These are phyloP conservation scores for Malassezia japonica DNA, from an alignment of 1,284 basidiomycete genomes.

Conservation along the genomic window DNA sequence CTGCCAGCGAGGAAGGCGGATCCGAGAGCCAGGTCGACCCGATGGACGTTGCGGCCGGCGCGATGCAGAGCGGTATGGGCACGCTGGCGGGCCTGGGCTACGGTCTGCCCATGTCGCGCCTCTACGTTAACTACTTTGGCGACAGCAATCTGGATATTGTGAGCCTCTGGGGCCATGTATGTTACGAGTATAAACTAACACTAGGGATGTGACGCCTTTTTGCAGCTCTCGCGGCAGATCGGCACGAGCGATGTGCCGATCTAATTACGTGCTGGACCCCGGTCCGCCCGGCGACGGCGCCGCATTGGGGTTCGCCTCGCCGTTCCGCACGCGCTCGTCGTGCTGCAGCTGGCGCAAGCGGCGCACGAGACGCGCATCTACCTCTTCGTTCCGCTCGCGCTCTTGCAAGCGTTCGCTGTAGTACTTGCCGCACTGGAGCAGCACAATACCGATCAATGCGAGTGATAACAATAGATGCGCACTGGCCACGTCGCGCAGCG, in stretches of 20 bases:
- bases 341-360: conserved; percentile 32
- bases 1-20: conserved; percentile 59
- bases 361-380: conserved; percentile 38
- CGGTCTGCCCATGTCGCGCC: conserved; percentile 65
- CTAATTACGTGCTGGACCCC: conserved; percentile 4
- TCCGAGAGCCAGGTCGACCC: conserved; percentile 56
- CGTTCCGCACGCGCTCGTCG: conserved; percentile 21
- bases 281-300: neutral
- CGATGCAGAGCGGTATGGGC: conserved; percentile 63
- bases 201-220: conserved; percentile 40
- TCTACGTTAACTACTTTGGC: conserved; percentile 57
- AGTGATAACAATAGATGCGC: conserved; percentile 42
- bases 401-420: conserved; percentile 45
- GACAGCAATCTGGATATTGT: conserved; percentile 18
- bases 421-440: conserved; percentile 46
- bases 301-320: neutral
- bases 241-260: conserved; percentile 17
- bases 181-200: conserved; percentile 5
- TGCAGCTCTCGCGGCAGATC: conserved; percentile 31
- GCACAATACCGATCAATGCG: conserved; percentile 40
- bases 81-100: conserved; percentile 68
- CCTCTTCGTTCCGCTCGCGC: conserved; percentile 43
- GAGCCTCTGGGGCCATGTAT: conserved; percentile 21
- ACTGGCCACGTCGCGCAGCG: conserved; percentile 42
- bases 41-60: conserved; percentile 54